A percentile compares a stretch with the other conserved stretches of the same genome.
Evolutionary conservation across 345 rosid genomes (phyloP).

Genomic region (Orychophragmus violaceus): DNA sequence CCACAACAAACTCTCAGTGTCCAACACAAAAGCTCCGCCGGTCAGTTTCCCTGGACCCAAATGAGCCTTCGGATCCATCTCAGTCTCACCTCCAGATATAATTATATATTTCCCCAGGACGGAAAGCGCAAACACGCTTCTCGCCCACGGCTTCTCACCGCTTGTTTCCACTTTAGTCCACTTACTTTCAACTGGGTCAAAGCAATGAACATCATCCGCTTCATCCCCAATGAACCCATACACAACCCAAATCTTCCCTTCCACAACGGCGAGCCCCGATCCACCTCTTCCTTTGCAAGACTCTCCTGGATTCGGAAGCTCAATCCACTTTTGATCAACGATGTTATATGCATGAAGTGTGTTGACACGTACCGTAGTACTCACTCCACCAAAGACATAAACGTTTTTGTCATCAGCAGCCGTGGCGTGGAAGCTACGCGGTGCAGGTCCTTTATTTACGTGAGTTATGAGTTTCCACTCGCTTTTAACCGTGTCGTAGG

Average conservation of each 20-base stretch:
- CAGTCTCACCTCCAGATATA: not conserved
- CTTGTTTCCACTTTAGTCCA: not conserved
- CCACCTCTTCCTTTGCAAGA: not conserved
- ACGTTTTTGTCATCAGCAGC: slow-evolving; percentile 18
- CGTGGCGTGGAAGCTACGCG: slow-evolving; percentile 21
- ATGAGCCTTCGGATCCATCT: not conserved
- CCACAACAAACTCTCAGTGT: not conserved
- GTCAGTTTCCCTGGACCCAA: not conserved
- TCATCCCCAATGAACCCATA: not conserved
- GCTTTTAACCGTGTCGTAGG: slow-evolving; percentile 23
- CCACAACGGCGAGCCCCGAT: not conserved
- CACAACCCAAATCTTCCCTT: not conserved
- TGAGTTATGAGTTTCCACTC: slow-evolving; percentile 21
- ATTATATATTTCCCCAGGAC: not conserved
- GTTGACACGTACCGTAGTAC: not conserved
- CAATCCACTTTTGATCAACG: not conserved
- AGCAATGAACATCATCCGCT: not conserved
- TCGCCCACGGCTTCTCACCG: not conserved
- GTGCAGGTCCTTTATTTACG: slow-evolving; percentile 6
- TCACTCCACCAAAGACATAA: not conserved
- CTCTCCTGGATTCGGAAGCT: not conserved
- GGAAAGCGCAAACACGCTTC: not conserved
- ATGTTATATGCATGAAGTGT: not conserved
- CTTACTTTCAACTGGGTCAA: not conserved
- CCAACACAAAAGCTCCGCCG: not conserved